Evolutionary conservation across 2,329 filamentous ascomycete species (phyloP), one percentile per base, ranked within the genome.

Genomic region (Hypoxylon rubiginosum): DNA sequence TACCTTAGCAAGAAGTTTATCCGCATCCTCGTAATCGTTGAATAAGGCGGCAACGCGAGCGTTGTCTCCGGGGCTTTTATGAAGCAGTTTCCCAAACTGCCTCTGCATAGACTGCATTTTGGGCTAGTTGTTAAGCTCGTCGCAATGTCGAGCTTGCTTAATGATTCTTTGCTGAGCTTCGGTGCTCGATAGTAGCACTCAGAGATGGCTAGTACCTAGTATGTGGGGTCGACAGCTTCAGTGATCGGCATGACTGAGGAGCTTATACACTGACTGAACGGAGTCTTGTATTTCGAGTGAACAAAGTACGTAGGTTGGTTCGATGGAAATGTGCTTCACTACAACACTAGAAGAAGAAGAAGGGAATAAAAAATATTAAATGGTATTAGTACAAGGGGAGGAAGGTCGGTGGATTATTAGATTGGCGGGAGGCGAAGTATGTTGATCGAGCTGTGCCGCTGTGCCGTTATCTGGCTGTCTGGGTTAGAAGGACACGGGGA

Each of bases 11-110:
- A 96, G 84, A 76, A 94, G 86, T 71, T 87, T 87, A 77, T 96
- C 91, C 26, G 90, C 91, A 78, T 94, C 90, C 72, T 93, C 91
- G 76, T 94, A 96, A 74, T 96, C 92, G 72, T 88, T 90, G 61
- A 97, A 82, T 58, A 96, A 83, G 48, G 90, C 85, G 10, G 90
- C 89, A 49, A 95, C 89, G 75, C 93, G 91, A 70, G 90, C 90
- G 76, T 93, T 91, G 78, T 96, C 91, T 61, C 90, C 91, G 24
- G 90, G 88, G 67, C 89, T 80, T 72, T 83, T 86, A 74, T 87
- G 88, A 80, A 89, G 85, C 75, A 94, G 87, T 79, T 87, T 90
- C 66, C 91, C 92, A 71, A 94, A 90, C 74, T 90, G 88, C 69
- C 92, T 85, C 76, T 94, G 90, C 80, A 96, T 86, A 48, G 88